Evolutionary conservation across 192 early-diverging fungal genomes (phyloP), one percentile per base, ranked within the genome.

Genomic region (Backusella mclennaniae): DNA sequence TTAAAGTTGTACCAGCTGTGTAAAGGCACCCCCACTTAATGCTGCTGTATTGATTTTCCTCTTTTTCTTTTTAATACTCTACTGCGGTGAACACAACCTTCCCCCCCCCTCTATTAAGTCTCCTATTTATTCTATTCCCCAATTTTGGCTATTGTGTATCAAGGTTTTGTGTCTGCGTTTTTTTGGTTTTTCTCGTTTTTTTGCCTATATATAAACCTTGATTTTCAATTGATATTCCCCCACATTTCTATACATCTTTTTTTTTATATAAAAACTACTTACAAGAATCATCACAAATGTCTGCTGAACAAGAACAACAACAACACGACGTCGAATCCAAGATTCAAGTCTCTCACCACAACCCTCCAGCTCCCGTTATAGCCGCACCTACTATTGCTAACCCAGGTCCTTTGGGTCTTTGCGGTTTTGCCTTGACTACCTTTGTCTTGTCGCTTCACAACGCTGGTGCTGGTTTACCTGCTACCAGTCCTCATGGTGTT

Each of bases 391-490:
- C 76, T 21, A 84, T 87, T 31, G 87, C 81, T 66, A 91, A 92
- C 70, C 91, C 91, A 35, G 90, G 83, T 59, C 91, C 90, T 46
- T 79, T 91, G 59, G 91, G 90, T 66, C 85, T 91, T 9, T 85
- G 76, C 39, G 85, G 85, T 15, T 92, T 90, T 73, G 90, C 90
- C 41, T 71, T 90, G 66, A 91, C 89, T 9, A 92, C 91, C n/a
- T 87, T 95, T 77, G 89, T 91, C 23, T 82, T 94, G 26, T 91
- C 90, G 26, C 77, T 92, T 76, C 88, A 91, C 81, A 94, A 94
- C 77, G 84, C 89, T 26, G 92, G 89, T 49, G 90, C 90, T 17
- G 87, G 88, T n/a, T 84, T 89, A 49, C 76, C 84, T 67, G 77
- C 86, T n/a, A 79, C 82, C 35, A 82, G 87, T 2, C 86, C 92